Evolutionary conservation across 306 rosid genomes (phyloP), one percentile per base, ranked within the genome.

Genomic region (Carpinus fangiana): DNA sequence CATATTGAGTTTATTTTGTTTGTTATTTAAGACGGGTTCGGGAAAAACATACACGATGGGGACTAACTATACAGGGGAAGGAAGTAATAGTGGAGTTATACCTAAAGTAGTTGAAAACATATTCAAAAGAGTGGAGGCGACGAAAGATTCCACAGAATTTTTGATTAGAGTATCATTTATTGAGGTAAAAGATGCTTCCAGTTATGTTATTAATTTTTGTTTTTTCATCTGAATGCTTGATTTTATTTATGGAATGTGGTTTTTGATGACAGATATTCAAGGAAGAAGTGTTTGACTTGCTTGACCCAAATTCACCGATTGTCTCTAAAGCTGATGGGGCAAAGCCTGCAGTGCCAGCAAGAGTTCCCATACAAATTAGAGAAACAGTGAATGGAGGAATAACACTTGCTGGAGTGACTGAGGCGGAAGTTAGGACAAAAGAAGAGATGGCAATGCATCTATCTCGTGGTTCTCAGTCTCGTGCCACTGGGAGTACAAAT

Each of bases 401-500:
- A 82, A 92, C 98, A 51, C 93, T 92, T 59, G 90, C 96, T 57
- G 98, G 98, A 53, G 97, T 91, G 77, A 89, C 93, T 0, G 98
- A 94, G 82, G 89, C 93, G 0, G 96, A 90, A 78, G 92, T 90
- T 68, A 90, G 87, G 62, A 86, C 97, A 12, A 90, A 86, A 70
- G 97, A 90, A 85, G 97, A 94, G 79, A 94, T 94, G 96, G 84
- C 93, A 41, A 89, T 90, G 0, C 76, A 90, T 88, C 87, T 94
- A 61, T 73, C 90, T 28, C 89, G 89, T 31, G 97, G 97, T 68
- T 94, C 96, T 11, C 78, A 88, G 54, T 76, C 90, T 21, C 96
- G 97, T 78, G 98, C 97, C 72, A 94, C 98, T 43, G 98, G 92
- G 67, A 90, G 97, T 82, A 94, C 97, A 38, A 94, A 94, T 76